Evolutionary conservation across 352 stramenopile genomes (phyloP), one percentile per base, ranked within the genome.

Genomic region (Globisporangium barbulae): DNA sequence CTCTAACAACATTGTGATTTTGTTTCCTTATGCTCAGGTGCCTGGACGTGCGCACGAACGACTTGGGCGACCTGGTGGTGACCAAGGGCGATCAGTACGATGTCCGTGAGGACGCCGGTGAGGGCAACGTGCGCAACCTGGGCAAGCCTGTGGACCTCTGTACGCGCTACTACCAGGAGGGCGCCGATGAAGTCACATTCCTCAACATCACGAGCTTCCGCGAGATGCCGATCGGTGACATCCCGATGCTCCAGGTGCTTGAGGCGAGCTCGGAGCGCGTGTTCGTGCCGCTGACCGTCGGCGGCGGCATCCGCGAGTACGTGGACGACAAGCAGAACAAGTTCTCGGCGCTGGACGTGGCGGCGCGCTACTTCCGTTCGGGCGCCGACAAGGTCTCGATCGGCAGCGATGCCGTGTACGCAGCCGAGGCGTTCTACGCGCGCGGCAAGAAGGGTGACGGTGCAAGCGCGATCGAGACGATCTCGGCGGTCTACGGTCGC

Each of bases 41-140:
- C 65, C 80, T 99, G 25, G 97, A 99, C 70, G 97, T 99, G 50
- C 90, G 97, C 61, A 87, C 85, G 45, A 99, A 99, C 68, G 97
- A 99, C 75, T 70, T 85, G 17, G 97, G 97, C 57, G 96, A 99
- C 70, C 81, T 99, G 7, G 96, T 99, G 30, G 97, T 99, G 49
- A 99, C 97, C 67, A 99, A 99, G 78, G 97, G 97, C 61, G 97
- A 99, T 78, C 96, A 99, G 75, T 99, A 99, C 74, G 97, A 99
- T 70, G 97, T 99, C 9, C 86, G 97, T 21, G 97, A 99, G 78
- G 77, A 63, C 47, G 71, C 63, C 21, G 81, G 77, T 21, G 71
- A 81, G 37, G 96, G 96, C 59, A 75, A 90, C 55, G 97, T 99
- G 19, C 87, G 97, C 65, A 99, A 99, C 77, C 96, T 99, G 67